Evolutionary conservation across 164 flowering plant species (phyloP), one percentile per base, ranked within the genome.

Genomic region (Litsea cubeba): DNA sequence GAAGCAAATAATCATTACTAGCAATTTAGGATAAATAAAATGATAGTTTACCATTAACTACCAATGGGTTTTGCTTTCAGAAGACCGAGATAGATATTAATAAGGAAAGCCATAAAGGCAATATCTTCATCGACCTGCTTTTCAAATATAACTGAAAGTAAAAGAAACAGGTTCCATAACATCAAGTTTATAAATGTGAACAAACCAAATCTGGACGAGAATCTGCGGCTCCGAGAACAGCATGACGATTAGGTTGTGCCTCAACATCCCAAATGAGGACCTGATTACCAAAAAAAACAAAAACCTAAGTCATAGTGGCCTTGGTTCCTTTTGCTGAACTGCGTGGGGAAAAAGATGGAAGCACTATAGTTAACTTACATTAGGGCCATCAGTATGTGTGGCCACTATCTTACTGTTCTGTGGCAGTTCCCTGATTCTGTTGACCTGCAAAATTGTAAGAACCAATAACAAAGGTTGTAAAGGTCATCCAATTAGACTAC

Each of bases 161-260:
- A 12, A 35, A 35, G 46, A 7, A 35, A 35, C 46, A 35, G 46
- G n/a, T 35, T 14, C 22, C 5, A 23, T 14, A 30, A 22, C 6
- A 1, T 10, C 8, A 24, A 58, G 26, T 17, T 22, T 65, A 17
- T 25, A 58, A 46, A 26, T 25, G 20, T 10, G 22, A 72, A 66
- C 76, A 28, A 6, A 83, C 83, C 92, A 95, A 79, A 85, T 95
- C 97, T 71, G 99, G 99, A 64, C 86, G 91, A 68, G 99, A 95
- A 60, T 83, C 87, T 25, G 91, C 74, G 28, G 94, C 93, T 76
- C 98, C 99, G 65, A 86, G 85, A 35, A 88, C 90, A 75, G 97
- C 94, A 81, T 91, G 99, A 64, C 97, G 96, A 80, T 90, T 95
- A 58, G 99, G 94, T 79, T 95, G 99, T 75, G 86, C n/a, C n/a